A percentile compares a stretch with the other conserved stretches of the same genome.
These are phyloP conservation scores for Verticillium tricorpus DNA, from an alignment of 2,329 filamentous ascomycete genomes.

Conservation along the genomic window DNA sequence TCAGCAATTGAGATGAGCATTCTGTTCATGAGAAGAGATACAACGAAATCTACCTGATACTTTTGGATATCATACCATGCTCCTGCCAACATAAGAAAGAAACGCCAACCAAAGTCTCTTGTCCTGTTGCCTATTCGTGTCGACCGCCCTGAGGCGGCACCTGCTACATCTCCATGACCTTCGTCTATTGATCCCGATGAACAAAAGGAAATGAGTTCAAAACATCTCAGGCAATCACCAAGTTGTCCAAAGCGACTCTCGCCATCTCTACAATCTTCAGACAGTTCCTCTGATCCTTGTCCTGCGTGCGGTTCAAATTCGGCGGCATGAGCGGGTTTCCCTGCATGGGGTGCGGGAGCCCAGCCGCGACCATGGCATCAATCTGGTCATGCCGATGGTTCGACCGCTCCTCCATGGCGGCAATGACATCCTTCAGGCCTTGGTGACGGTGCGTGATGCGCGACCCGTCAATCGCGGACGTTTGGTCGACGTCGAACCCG, in stretches of 20 bases:
- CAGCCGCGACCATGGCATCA: conserved; percentile 39
- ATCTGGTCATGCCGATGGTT: conserved; percentile 42
- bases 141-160: too few relatives aligned
- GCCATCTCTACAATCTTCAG: conserved; percentile 50
- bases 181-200: neutral
- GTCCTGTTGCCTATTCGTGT: neutral
- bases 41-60: neutral
- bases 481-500: conserved; percentile 32
- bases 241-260: conserved; percentile 45
- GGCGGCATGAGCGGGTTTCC: conserved; percentile 21
- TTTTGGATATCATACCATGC: neutral
- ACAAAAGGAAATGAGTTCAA: too few relatives aligned
- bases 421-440: conserved; percentile 51
- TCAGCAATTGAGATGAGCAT: too few relatives aligned
- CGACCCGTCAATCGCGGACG: conserved; percentile 7
- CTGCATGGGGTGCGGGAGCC: conserved; percentile 25
- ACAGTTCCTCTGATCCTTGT: conserved; percentile 36
- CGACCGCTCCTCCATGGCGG: conserved; percentile 47
- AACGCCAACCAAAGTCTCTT: neutral
- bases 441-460: conserved; percentile 26
- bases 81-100: neutral
- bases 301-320: conserved; percentile 23
- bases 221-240: conserved; percentile 45
- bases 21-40: neutral
- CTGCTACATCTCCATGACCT: too few relatives aligned